phyloP scores from a whole-genome alignment of 805 yeast genomes.

The Candida loeiensis region DNA sequence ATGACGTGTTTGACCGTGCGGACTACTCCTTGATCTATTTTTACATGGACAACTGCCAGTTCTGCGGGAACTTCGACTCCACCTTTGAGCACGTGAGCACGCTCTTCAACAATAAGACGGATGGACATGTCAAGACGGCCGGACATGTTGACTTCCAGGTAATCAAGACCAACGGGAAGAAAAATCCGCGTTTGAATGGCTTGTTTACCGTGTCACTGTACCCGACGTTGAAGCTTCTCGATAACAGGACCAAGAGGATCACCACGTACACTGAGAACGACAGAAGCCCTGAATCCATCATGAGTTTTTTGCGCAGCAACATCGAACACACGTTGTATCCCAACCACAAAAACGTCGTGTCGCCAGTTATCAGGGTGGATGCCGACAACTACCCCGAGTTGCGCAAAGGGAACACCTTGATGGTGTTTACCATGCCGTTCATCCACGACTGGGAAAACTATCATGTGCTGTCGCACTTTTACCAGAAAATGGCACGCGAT shows the following conservation, averaged over 20 bases:
- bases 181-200: conserved; percentile 29
- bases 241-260: conserved; percentile 39
- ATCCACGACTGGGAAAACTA: conserved; percentile 30
- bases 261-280: conserved; percentile 30
- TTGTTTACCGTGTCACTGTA: conserved; percentile 41
- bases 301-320: conserved; percentile 18
- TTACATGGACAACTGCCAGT: conserved; percentile 38
- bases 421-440: conserved; percentile 24
- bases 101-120: conserved; percentile 38
- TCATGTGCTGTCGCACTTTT: conserved; percentile 33
- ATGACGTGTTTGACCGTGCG: conserved; percentile 17
- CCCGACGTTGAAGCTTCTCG: conserved; percentile 49
- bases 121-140: too few relatives aligned
- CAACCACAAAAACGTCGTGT: conserved; percentile 19
- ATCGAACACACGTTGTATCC: conserved; percentile 15
- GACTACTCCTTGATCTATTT: conserved; percentile 45
- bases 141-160: conserved; percentile 27
- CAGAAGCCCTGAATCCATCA: conserved; percentile 19
- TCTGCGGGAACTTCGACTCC: conserved; percentile 31
- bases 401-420: conserved; percentile 12
- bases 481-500: conserved; percentile 25
- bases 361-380: conserved; percentile 15
- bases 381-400: conserved; percentile 4
- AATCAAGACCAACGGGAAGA: conserved; percentile 27
- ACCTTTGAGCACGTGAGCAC: conserved; percentile 37